phyloP scores from a whole-genome alignment of 768 basidiomycete species.

The Collybia sp. region DNA sequence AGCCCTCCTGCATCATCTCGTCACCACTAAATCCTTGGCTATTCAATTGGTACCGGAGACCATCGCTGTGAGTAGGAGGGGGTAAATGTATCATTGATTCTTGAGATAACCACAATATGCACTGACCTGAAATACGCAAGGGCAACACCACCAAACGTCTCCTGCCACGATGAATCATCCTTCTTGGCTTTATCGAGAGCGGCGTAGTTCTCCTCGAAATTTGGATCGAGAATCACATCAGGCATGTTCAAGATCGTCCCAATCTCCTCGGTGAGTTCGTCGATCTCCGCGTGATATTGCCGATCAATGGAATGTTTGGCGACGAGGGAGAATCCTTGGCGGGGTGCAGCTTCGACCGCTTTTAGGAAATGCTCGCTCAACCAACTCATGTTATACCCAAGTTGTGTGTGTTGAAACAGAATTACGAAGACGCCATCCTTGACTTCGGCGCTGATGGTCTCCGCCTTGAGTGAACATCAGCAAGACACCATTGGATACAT shows the following conservation, averaged over 20 bases:
- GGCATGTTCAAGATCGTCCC: conserved; percentile 22
- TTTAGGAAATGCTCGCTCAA: conserved; percentile 19
- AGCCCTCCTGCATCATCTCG: conserved; percentile 36
- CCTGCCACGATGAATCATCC: conserved; percentile 23
- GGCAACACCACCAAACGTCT: conserved; percentile 18
- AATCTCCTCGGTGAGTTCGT: conserved; percentile 23
- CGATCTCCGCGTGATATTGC: conserved; percentile 25
- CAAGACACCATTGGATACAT: too few species aligned
- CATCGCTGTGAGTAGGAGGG: conserved; percentile 20
- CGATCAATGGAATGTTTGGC: conserved; percentile 28
- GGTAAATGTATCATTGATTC: too few species aligned
- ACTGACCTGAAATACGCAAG: conserved; percentile 24
- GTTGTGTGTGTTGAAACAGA: conserved; percentile 25
- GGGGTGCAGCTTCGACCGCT: conserved; percentile 28
- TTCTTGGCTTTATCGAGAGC: conserved; percentile 16
- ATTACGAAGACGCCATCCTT: conserved; percentile 36
- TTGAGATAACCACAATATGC: background rate
- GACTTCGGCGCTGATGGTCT: conserved; percentile 26
- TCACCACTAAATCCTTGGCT: conserved; percentile 31
- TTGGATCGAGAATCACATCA: conserved; percentile 31
- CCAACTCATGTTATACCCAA: conserved; percentile 26
- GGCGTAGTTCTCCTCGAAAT: conserved; percentile 30
- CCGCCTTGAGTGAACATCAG: conserved; percentile 13
- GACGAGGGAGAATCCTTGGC: conserved; percentile 25
- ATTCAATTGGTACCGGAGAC: conserved; percentile 24